Conservation (phyloP, 2,329 filamentous ascomycete species). For the Colletotrichum sublineola region DNA sequence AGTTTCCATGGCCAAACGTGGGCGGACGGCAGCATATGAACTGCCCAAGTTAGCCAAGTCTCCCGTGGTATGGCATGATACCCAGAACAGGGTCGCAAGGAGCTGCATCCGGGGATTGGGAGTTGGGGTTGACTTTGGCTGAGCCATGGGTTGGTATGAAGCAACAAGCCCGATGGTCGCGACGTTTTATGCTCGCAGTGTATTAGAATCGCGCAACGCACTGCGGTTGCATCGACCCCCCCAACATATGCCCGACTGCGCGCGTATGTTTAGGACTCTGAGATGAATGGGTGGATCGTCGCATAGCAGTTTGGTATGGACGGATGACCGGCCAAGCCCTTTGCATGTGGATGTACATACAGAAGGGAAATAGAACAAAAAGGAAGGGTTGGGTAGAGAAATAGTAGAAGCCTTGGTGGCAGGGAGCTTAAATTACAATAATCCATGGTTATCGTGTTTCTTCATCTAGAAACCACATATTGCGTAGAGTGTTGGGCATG, state of each 20-base stretch:
- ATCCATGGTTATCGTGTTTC: no score
- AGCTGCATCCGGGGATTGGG: neutral
- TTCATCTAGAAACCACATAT: no score
- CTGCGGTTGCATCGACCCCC: neutral
- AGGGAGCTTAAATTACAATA: no score
- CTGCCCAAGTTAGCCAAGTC: neutral
- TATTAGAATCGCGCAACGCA: neutral
- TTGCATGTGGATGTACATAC: neutral
- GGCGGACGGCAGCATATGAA: neutral
- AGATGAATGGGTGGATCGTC: slow-evolving; percentile 8
- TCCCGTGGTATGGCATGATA: neutral
- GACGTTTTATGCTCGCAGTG: slow-evolving; percentile 10
- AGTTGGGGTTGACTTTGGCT: neutral
- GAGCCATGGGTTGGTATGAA: neutral
- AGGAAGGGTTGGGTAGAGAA: neutral
- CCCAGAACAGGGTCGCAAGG: neutral
- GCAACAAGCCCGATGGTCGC: neutral
- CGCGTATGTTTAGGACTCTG: slow-evolving; percentile 2
- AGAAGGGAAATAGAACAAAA: neutral
- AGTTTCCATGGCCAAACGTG: neutral
- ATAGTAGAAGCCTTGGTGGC: no score
- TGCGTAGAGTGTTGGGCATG: no score
- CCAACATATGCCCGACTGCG: neutral
- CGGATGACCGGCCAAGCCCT: neutral
- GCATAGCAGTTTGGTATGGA: neutral